phyloP scores from a whole-genome alignment of 2,329 filamentous ascomycete species.

The Penicillium sp. region DNA sequence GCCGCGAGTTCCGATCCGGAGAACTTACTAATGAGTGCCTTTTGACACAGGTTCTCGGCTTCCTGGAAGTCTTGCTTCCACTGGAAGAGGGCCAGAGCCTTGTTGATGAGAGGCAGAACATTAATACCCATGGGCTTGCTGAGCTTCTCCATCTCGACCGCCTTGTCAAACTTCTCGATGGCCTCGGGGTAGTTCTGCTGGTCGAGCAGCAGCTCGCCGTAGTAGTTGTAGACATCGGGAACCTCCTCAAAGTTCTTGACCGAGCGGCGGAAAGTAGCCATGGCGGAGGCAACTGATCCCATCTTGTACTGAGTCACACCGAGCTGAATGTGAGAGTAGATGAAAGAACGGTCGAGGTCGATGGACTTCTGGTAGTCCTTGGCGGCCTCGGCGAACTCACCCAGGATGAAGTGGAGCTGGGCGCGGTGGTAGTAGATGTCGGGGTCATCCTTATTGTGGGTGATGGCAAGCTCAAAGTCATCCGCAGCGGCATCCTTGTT shows the following conservation, averaged over 20 bases:
- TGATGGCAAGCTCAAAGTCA: conserved; percentile 84
- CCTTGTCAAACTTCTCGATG: conserved; percentile 96
- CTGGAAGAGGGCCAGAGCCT: conserved; percentile 94
- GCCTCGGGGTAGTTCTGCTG: conserved; percentile 95
- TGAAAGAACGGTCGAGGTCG: conserved; percentile 92
- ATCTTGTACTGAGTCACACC: conserved; percentile 99
- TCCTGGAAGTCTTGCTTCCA: conserved; percentile 97
- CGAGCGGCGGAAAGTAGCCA: conserved; percentile 96
- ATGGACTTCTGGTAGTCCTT: conserved; percentile 99
- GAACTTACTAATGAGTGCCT: conserved; percentile 88
- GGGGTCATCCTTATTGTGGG: conserved; percentile 83
- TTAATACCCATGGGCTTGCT: conserved; percentile 95
- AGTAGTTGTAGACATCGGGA: conserved; percentile 99
- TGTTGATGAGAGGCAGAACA: conserved; percentile 96
- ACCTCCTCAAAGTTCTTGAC: conserved; percentile 98
- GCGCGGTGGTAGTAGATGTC: conserved; percentile 99
- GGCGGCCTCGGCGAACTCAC: conserved; percentile 87
- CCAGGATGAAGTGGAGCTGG: conserved; percentile 96
- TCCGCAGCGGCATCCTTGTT: conserved; percentile 82
- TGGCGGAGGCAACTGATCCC: conserved; percentile 94
- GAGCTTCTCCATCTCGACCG: conserved; percentile 98
- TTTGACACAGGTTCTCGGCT: conserved; percentile 94
- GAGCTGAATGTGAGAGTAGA: conserved; percentile 99
- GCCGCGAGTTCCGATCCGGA: not conserved
- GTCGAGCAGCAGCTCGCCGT: conserved; percentile 93